A percentile compares a stretch with the other conserved stretches of the same genome.
These are phyloP conservation scores for Cucurbita moschata DNA, from an alignment of 306 rosid species.

Conservation along the genomic window DNA sequence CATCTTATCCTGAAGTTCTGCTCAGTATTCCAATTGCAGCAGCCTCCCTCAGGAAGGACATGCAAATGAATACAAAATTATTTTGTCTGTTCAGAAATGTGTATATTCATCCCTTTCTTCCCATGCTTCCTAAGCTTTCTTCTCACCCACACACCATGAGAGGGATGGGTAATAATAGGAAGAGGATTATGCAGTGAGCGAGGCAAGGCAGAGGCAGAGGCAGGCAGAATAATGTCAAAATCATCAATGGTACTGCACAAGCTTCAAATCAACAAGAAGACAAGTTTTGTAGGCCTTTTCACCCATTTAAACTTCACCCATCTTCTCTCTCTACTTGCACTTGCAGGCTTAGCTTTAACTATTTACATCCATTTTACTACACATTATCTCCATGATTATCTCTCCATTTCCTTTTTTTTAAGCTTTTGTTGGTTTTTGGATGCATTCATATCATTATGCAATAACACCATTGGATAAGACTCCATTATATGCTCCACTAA, in stretches of 20 bases:
- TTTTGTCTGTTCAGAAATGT: neutral
- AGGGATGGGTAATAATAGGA: neutral
- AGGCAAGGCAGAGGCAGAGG: neutral
- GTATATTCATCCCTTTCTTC: neutral
- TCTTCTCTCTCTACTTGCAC: neutral
- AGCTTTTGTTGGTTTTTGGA: neutral
- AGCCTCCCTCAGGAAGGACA: neutral
- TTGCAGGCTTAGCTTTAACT: neutral
- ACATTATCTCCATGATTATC: neutral
- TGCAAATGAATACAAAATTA: conserved; percentile 6
- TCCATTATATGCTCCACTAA: neutral
- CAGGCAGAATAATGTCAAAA: conserved; percentile 7
- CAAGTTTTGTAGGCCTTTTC: neutral
- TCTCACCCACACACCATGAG: neutral
- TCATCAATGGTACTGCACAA: conserved; percentile 2
- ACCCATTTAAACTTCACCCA: neutral
- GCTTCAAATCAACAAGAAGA: neutral
- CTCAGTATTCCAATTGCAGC: conserved; percentile 6
- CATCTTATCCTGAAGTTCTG: conserved; percentile 5
- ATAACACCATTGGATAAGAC: neutral
- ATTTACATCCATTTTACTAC: neutral
- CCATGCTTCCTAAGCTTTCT: neutral
- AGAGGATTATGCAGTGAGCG: neutral
- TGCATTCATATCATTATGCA: neutral
- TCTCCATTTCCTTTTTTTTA: neutral